phyloP scores from a whole-genome alignment of 768 basidiomycete species.

The Lactarius indigo region DNA sequence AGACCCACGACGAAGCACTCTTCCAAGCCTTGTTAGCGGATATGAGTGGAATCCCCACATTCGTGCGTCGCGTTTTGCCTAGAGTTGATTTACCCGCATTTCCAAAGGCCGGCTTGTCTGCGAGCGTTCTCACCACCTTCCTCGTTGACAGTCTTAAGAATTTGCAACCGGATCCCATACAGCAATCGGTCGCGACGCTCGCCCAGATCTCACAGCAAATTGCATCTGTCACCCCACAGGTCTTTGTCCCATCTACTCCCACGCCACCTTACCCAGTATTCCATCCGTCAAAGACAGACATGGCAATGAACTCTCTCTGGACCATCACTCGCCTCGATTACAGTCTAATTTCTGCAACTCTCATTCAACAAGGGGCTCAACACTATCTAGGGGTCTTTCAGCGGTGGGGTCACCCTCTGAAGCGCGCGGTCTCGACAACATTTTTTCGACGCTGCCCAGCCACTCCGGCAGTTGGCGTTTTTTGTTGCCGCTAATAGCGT shows the following conservation, averaged over 20 bases:
- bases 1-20: background rate
- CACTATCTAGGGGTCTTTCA: background rate
- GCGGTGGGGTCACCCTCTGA: background rate
- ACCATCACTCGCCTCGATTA: background rate
- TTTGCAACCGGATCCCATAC: background rate
- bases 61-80: background rate
- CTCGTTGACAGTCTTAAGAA: slow-evolving; percentile 26
- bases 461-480: too few relatives aligned
- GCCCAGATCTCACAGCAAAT: background rate
- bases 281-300: background rate
- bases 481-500: too few relatives aligned
- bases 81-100: background rate
- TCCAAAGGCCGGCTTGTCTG: background rate
- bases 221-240: background rate
- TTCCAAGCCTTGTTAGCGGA: background rate
- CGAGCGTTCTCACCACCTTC: background rate
- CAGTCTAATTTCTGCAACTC: background rate
- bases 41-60: background rate
- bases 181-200: background rate
- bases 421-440: background rate
- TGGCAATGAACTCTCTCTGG: background rate
- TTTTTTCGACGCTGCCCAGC: background rate
- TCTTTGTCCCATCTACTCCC: background rate
- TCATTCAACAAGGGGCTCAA: background rate
- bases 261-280: background rate